Evolutionary conservation across 108 stramenopile genomes (phyloP), one percentile per base, ranked within the genome.

Genomic region (Nitzschia sp.): DNA sequence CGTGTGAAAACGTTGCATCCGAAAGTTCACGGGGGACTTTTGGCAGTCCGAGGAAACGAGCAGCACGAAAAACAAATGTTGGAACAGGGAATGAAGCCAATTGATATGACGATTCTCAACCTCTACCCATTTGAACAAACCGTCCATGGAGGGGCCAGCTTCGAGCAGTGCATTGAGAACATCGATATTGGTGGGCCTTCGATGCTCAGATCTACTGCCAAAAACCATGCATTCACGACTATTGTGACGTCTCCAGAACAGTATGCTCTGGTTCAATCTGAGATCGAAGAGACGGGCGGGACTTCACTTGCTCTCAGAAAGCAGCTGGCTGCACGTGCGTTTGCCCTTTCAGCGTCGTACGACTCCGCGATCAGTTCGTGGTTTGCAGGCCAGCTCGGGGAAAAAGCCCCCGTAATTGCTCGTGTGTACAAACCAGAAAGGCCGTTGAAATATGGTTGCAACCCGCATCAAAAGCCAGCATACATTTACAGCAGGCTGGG

Each of bases 141-240:
- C 22, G 97, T 99, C 16, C 81, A 83, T 29, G 79, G 70, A 33
- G 98, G 97, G 21, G 91, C 90, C 22, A 85, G 74, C 26, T 97
- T 96, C 58, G 96, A 85, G 53, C 95, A 92, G 68, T 98, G 97
- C 84, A 90, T 99, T 71, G 98, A 99, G 79, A 99, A 99, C 74
- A 97, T 99, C 74, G 98, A 99, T 73, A 98, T 99, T 76, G 98
- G 98, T 22, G 98, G 98, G n/a, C 98, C 98, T 3, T 88, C 89
- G 53, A 99, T 99, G 98, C 79, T 99, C 38, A 91, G 98, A 30
- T 93, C 93, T 21, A 91, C 96, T 2, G 96, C 98, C 66, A 99
- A 99, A 80, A 99, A 99, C 78, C 98, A 99, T 80, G 85, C 84
- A 2, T 95, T 92, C 71, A 98, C 98, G 15, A 80, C 96, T 19